A percentile compares a stretch with the other conserved stretches of the same genome.
These are phyloP conservation scores for Tricholoma sp. DNA, from an alignment of 768 basidiomycete species.

Conservation along the genomic window DNA sequence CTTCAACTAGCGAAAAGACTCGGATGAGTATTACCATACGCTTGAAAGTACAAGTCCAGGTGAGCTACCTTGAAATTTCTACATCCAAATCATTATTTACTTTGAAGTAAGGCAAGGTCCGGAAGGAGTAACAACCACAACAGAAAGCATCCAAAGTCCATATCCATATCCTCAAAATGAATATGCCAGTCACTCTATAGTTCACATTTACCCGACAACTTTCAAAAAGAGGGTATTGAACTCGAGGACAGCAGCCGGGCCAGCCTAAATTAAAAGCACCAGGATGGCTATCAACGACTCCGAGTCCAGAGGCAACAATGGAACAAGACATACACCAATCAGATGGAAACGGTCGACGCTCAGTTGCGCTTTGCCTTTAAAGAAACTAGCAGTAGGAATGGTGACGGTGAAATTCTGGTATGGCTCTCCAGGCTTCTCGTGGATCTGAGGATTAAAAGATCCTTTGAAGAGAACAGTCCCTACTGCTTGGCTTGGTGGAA, in stretches of 20 bases:
- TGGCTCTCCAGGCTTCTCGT: conserved; percentile 26
- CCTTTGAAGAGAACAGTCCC: conserved; percentile 40
- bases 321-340: conserved; percentile 23
- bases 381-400: conserved; percentile 17
- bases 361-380: conserved; percentile 21
- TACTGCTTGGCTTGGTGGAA: conserved; percentile 20
- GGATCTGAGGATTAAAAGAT: conserved; percentile 28
- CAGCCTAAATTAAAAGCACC: conserved; percentile 20
- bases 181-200: not conserved
- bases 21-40: too few relatives aligned
- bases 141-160: not conserved
- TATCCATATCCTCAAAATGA: not conserved
- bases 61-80: too few relatives aligned
- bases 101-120: not conserved
- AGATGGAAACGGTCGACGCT: conserved; percentile 26
- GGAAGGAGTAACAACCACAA: not conserved
- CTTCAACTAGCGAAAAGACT: too few relatives aligned
- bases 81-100: not conserved
- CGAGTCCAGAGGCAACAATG: too few relatives aligned
- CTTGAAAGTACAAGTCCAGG: too few relatives aligned
- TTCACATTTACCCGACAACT: conserved; percentile 1
- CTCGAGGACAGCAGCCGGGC: conserved; percentile 22
- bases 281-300: not conserved
- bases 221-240: conserved; percentile 21
- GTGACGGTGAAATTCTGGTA: conserved; percentile 43